These are phyloP conservation scores for Colletotrichum melonis DNA, from an alignment of 2,329 filamentous ascomycete genomes.

Conservation along the genomic window DNA sequence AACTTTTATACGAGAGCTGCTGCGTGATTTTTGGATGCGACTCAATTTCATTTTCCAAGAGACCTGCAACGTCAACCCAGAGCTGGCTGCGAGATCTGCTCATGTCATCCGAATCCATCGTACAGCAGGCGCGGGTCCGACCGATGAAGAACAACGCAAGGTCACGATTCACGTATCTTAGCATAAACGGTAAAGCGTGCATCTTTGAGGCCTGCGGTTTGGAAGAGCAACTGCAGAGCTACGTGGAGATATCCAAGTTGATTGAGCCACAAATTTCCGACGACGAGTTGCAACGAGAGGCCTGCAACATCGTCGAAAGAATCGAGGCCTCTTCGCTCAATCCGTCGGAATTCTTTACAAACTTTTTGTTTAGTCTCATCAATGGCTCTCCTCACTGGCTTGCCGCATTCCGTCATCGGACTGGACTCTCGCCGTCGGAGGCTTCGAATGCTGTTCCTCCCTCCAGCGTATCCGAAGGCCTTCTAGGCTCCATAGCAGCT, in stretches of 20 bases:
- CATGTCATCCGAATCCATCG: conserved; percentile 24
- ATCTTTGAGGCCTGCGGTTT: conserved; percentile 28
- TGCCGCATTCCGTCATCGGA: conserved; percentile 12
- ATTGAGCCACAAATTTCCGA: conserved; percentile 6
- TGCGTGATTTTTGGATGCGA: conserved; percentile 39
- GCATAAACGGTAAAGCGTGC: conserved; percentile 29
- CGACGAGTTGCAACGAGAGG: conserved; percentile 21
- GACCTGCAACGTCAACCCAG: conserved; percentile 33
- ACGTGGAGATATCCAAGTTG: conserved; percentile 18
- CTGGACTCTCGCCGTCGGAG: neutral
- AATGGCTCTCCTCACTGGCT: conserved; percentile 24
- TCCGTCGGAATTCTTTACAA: conserved; percentile 7
- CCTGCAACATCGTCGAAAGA: conserved; percentile 15
- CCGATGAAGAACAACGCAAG: conserved; percentile 15
- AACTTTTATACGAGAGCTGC: conserved; percentile 31
- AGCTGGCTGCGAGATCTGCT: conserved; percentile 44
- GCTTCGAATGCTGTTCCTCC: neutral
- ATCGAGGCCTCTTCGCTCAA: neutral
- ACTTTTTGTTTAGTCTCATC: conserved; percentile 22
- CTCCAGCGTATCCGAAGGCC: neutral
- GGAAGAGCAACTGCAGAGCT: conserved; percentile 26
- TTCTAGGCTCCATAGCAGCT: neutral
- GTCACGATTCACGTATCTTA: conserved; percentile 28
- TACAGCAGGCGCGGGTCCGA: conserved; percentile 35
- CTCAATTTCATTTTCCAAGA: conserved; percentile 2